Percentiles rank a stretch among this genome's conserved stretches.
phyloP scores from a whole-genome alignment of 2,329 filamentous ascomycete genomes.

The Aspergillus melleus region DNA sequence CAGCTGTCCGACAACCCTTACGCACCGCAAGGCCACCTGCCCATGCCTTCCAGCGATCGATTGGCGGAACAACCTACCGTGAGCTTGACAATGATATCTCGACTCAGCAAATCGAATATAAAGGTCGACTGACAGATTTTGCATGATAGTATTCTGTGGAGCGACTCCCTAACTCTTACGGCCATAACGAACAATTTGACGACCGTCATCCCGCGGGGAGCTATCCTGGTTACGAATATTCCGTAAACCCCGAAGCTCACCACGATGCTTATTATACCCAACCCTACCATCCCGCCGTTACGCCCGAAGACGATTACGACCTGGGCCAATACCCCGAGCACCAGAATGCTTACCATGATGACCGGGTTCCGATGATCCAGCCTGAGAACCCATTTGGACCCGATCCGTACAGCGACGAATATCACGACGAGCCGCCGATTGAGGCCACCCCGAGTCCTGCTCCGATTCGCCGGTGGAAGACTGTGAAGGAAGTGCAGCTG shows the following conservation, averaged over 20 bases:
- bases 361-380: conserved; percentile 73
- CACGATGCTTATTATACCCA: conserved; percentile 85
- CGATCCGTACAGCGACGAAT: conserved; percentile 55
- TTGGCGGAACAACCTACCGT: conserved; percentile 83
- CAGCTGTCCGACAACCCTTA: conserved; percentile 80
- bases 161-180: conserved; percentile 64
- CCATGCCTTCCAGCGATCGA: conserved; percentile 72
- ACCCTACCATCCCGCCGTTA: conserved; percentile 70
- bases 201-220: conserved; percentile 45
- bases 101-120: background rate
- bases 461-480: conserved; percentile 88
- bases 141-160: conserved; percentile 65
- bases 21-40: conserved; percentile 58
- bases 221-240: conserved; percentile 65
- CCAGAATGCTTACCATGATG: conserved; percentile 64
- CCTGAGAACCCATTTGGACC: conserved; percentile 63
- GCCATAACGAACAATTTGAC: conserved; percentile 63
- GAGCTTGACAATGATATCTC: conserved; percentile 35
- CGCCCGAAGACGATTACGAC: conserved; percentile 56
- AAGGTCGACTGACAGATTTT: background rate
- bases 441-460: conserved; percentile 53
- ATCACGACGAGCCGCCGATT: conserved; percentile 42
- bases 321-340: conserved; percentile 53
- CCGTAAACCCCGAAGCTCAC: conserved; percentile 78
- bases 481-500: conserved; percentile 95